These are phyloP conservation scores for Melastoma malabathricum DNA, from an alignment of 345 rosid genomes.

Conservation along the genomic window DNA sequence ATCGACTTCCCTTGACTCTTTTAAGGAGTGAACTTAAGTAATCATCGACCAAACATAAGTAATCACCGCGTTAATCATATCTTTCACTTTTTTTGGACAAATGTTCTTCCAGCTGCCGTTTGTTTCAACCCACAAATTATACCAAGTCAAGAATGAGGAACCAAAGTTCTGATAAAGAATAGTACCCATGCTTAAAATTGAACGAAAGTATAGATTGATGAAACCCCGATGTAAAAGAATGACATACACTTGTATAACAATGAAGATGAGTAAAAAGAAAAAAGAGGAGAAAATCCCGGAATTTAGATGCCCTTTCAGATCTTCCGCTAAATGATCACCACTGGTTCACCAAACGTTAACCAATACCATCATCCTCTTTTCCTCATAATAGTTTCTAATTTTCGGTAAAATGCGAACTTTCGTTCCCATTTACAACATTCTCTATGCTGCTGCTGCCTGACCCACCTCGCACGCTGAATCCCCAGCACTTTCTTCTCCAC, in stretches of 20 bases:
- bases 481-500: conserved; percentile 31
- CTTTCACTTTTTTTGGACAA: too few relatives aligned
- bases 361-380: conserved; percentile 24
- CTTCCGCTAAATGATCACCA: conserved; percentile 30
- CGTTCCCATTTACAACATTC: conserved; percentile 19
- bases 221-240: neutral
- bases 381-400: conserved; percentile 26
- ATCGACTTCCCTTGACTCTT: too few relatives aligned
- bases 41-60: too few relatives aligned
- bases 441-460: conserved; percentile 18
- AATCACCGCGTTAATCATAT: too few relatives aligned
- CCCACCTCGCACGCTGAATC: conserved; percentile 17
- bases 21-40: too few relatives aligned
- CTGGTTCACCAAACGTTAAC: conserved; percentile 24
- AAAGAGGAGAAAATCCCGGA: conserved; percentile 8
- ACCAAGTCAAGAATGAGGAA: too few relatives aligned
- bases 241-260: conserved; percentile 32
- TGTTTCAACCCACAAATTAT: too few relatives aligned
- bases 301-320: conserved; percentile 17
- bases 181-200: neutral
- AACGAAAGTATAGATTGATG: neutral
- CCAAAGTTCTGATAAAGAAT: too few relatives aligned
- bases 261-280: conserved; percentile 28
- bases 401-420: conserved; percentile 22
- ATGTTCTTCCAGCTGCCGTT: too few relatives aligned